phyloP scores from a whole-genome alignment of 495 filamentous ascomycete genomes.

The Neurospora sp. region DNA sequence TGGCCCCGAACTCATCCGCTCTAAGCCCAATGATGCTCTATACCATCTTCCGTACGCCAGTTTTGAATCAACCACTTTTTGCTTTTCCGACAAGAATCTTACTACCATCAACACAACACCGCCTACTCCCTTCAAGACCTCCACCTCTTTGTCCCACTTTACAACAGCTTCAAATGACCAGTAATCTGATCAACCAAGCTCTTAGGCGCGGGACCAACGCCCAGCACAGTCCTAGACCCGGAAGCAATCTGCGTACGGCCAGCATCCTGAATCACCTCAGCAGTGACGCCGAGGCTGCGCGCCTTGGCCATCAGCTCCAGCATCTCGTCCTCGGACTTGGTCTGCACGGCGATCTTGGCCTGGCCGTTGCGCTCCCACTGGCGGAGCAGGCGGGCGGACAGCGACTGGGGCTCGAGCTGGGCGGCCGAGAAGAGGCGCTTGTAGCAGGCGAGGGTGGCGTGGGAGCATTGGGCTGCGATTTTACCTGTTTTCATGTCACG shows the following conservation, averaged over 20 bases:
- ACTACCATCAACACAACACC: no score
- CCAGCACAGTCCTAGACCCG: slow-evolving; percentile 83
- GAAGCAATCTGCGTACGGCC: slow-evolving; percentile 93
- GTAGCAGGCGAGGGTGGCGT: slow-evolving; percentile 95
- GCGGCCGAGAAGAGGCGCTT: slow-evolving; percentile 59
- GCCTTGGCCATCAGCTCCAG: slow-evolving; percentile 66
- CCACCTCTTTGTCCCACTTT: slow-evolving; percentile 2
- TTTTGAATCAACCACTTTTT: background rate
- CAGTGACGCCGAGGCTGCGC: slow-evolving; percentile 72
- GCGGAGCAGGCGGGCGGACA: slow-evolving; percentile 53
- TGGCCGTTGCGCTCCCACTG: slow-evolving; percentile 82
- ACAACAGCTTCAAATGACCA: slow-evolving; percentile 80
- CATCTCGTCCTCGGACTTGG: slow-evolving; percentile 76
- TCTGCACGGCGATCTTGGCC: slow-evolving; percentile 84
- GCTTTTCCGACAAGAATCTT: no score
- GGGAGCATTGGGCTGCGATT: slow-evolving; percentile 92
- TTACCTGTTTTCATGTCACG: slow-evolving; percentile 81
- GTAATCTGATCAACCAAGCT: slow-evolving; percentile 79
- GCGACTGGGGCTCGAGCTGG: slow-evolving; percentile 31
- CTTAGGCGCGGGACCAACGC: slow-evolving; percentile 81
- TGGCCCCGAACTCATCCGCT: no score
- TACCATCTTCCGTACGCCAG: background rate
- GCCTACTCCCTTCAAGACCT: no score
- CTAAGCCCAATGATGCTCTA: background rate
- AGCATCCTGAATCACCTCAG: slow-evolving; percentile 87